Percentiles rank a stretch among this genome's conserved stretches.
These are phyloP conservation scores for Ogataea ganodermae DNA, from an alignment of 805 yeast genomes.

Conservation along the genomic window DNA sequence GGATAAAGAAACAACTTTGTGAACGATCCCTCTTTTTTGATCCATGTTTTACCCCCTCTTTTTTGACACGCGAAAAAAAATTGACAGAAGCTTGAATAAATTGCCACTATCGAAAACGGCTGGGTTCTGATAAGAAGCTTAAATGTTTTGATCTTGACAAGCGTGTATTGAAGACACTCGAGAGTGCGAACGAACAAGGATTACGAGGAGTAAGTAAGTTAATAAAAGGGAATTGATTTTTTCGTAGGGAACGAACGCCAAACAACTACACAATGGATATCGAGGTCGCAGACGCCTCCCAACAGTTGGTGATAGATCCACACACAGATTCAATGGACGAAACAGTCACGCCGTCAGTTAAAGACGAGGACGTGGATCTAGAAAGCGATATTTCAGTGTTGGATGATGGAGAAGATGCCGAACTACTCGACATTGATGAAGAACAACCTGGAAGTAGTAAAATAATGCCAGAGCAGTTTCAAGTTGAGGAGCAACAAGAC, in stretches of 20 bases:
- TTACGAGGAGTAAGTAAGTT: neutral
- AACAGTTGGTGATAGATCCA: conserved; percentile 6
- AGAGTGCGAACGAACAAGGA: neutral
- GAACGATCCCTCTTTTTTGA: too few relatives aligned
- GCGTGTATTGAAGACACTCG: neutral
- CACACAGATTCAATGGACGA: conserved; percentile 5
- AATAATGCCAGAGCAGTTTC: neutral
- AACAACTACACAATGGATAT: conserved; percentile 15
- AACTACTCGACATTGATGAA: conserved; percentile 3
- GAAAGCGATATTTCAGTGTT: conserved; percentile 13
- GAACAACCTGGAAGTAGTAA: neutral
- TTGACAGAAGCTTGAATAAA: neutral
- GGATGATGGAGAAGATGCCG: conserved; percentile 13
- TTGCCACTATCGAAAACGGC: too few relatives aligned
- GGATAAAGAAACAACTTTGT: too few relatives aligned
- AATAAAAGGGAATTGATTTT: too few relatives aligned
- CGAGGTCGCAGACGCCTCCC: conserved; percentile 14
- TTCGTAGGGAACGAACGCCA: neutral
- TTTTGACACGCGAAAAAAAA: neutral
- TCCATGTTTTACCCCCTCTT: too few relatives aligned
- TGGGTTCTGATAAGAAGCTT: neutral
- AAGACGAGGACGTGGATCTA: conserved; percentile 15
- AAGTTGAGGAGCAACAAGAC: neutral
- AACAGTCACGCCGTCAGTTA: conserved; percentile 5
- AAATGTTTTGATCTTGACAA: neutral